Evolutionary conservation across 257 asterid species (phyloP).

Genomic region (Solanum paucissectum): DNA sequence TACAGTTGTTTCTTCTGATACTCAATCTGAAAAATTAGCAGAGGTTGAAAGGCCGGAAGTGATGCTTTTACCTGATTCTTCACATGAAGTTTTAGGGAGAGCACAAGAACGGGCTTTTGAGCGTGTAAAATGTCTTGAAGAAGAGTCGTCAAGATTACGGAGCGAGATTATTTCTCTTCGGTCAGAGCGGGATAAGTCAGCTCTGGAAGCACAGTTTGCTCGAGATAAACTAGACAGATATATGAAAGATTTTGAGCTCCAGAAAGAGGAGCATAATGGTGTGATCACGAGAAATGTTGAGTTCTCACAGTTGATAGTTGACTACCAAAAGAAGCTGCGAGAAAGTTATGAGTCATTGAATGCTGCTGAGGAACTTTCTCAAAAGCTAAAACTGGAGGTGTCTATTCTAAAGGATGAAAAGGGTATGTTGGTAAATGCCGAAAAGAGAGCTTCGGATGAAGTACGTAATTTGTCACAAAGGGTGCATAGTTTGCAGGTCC

Average conservation of each 20-base stretch:
- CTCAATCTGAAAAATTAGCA: slow-evolving; percentile 37
- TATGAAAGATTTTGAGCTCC: slow-evolving; percentile 77
- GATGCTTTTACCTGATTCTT: slow-evolving; percentile 23
- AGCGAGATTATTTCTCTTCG: slow-evolving; percentile 48
- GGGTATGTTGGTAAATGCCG: slow-evolving; percentile 61
- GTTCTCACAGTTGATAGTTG: slow-evolving; percentile 72
- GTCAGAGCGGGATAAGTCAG: slow-evolving; percentile 71
- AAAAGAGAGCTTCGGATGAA: slow-evolving; percentile 89
- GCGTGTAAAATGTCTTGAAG: slow-evolving; percentile 64
- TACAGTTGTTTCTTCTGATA: slow-evolving; percentile 29
- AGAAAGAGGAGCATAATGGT: slow-evolving; percentile 69
- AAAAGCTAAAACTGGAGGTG: slow-evolving; percentile 77
- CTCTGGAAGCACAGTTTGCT: slow-evolving; percentile 60
- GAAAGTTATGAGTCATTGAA: slow-evolving; percentile 63
- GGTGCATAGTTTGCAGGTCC: slow-evolving; percentile 84
- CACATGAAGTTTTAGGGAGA: slow-evolving; percentile 43
- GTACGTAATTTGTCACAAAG: slow-evolving; percentile 75
- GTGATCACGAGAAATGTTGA: slow-evolving; percentile 70
- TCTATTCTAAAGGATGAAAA: slow-evolving; percentile 68
- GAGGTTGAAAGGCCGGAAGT: slow-evolving; percentile 42
- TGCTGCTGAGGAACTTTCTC: slow-evolving; percentile 58
- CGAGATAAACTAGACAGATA: slow-evolving; percentile 66
- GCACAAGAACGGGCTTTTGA: slow-evolving; percentile 39
- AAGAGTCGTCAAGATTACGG: slow-evolving; percentile 52
- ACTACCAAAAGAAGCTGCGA: slow-evolving; percentile 73